Percentiles rank a stretch among this genome's conserved stretches.
These are phyloP conservation scores for Ogataea ramenticola DNA, from an alignment of 805 yeast species.

Conservation along the genomic window DNA sequence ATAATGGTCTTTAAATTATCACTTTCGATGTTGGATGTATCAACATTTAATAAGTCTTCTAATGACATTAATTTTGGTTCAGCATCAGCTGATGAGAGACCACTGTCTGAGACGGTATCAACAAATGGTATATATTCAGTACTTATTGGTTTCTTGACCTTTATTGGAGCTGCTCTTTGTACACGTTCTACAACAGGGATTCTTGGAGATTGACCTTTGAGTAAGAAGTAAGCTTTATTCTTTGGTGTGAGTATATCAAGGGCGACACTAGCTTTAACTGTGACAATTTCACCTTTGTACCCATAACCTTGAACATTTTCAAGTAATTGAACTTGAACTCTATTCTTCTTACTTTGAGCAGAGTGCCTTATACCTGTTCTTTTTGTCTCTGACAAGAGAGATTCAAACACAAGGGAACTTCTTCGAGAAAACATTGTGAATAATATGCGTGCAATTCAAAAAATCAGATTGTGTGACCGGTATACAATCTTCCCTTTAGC, in stretches of 20 bases:
- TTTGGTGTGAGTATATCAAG: constrained; percentile 63
- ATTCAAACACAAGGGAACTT: not conserved
- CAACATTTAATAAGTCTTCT: constrained; percentile 17
- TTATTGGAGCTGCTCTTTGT: constrained; percentile 6
- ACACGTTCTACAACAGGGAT: constrained; percentile 23
- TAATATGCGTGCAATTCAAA: too few species aligned
- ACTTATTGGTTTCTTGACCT: too few species aligned
- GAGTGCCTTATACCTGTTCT: constrained; percentile 32
- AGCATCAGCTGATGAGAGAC: too few species aligned
- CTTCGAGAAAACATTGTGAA: not conserved
- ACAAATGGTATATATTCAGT: too few species aligned
- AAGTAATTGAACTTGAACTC: constrained; percentile 69
- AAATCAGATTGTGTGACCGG: too few species aligned
- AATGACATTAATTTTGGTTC: constrained; percentile 11
- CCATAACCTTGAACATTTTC: constrained; percentile 61
- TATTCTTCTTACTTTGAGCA: constrained; percentile 43
- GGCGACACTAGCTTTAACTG: constrained; percentile 77
- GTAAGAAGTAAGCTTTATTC: constrained; percentile 63
- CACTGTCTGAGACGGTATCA: too few species aligned
- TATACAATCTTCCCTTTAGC: too few species aligned
- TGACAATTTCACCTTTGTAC: constrained; percentile 60
- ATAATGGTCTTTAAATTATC: constrained; percentile 12
- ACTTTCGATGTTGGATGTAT: constrained; percentile 14
- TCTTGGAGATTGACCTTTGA: constrained; percentile 18
- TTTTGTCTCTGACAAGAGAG: constrained; percentile 8